Evolutionary conservation across 441 rosid genomes (phyloP).

Genomic region (Populus hybrid): DNA sequence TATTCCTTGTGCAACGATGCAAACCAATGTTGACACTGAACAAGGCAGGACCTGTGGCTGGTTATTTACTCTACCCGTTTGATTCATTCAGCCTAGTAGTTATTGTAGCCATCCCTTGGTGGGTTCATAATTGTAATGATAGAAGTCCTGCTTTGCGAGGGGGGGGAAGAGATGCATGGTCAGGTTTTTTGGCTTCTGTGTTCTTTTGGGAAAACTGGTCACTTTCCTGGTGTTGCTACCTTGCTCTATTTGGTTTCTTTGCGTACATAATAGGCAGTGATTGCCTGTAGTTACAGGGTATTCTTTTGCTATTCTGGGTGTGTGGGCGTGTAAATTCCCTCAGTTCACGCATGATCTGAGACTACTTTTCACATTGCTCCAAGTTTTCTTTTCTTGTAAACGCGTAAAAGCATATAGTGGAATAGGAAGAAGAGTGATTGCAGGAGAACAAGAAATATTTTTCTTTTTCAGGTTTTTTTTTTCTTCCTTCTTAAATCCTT

Average conservation of each 20-base stretch:
- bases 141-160: background rate
- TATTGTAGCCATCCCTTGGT: background rate
- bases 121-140: background rate
- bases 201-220: background rate
- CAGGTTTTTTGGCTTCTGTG: background rate
- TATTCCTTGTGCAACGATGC: background rate
- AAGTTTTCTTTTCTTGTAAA: too few species aligned
- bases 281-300: too few species aligned
- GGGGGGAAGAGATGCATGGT: background rate
- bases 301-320: background rate
- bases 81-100: background rate
- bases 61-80: background rate
- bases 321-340: background rate
- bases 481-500: background rate
- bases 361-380: background rate
- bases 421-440: too few species aligned
- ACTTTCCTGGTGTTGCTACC: background rate
- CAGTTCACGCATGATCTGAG: background rate
- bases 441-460: too few species aligned
- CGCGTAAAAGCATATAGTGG: too few species aligned
- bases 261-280: too few species aligned
- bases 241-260: too few species aligned
- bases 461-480: background rate
- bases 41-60: constrained; percentile 6
- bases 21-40: background rate